Evolutionary conservation across 345 rosid species (phyloP), one percentile per base, ranked within the genome.

Genomic region (Camelina laxa): DNA sequence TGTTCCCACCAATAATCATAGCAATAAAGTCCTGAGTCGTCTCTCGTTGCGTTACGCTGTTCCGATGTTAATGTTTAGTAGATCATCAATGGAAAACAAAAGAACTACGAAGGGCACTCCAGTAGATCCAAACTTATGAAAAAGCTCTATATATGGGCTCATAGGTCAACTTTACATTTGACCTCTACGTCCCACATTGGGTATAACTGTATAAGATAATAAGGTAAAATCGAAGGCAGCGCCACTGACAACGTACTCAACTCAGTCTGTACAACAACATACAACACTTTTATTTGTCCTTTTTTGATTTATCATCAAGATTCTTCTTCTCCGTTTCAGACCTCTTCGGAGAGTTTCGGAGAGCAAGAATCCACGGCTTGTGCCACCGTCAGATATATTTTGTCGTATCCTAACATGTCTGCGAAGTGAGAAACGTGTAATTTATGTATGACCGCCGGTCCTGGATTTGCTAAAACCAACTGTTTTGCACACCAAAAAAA

Each of bases 381-480:
- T 20, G 86, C 87, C 14, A 88, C 97, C 5, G 96, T 84, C 17
- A 89, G 85, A 70, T 85, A 91, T 73, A 91, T 87, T 20, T 79
- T 78, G 48, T 87, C 86, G 51, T 85, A 84, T 2, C 96, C 96
- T n/a, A 89, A 72, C 83, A 72, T 7, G 3, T 82, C 77, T 0
- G 84, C 60, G 21, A 87, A 87, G 45, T 73, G 66, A 7, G 97
- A 87, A 0, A 85, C 82, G 35, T 88, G 88, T 67, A 91, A 80
- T 82, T 91, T 91, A 73, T 89, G 88, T 17, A 88, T 84, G 64
- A 88, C 96, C 22, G 54, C 76, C 3, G 90, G 74, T 63, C 93
- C 90, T 8, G 93, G 97, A 80, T 91, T 91, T 41, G 96, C 93
- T 16, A 91, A 81, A 51, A 88, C 80, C 47, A 91, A 86, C 96